These are phyloP conservation scores for Tetrahymena thermophila DNA, from an alignment of 73 alveolate species.

Conservation along the genomic window DNA sequence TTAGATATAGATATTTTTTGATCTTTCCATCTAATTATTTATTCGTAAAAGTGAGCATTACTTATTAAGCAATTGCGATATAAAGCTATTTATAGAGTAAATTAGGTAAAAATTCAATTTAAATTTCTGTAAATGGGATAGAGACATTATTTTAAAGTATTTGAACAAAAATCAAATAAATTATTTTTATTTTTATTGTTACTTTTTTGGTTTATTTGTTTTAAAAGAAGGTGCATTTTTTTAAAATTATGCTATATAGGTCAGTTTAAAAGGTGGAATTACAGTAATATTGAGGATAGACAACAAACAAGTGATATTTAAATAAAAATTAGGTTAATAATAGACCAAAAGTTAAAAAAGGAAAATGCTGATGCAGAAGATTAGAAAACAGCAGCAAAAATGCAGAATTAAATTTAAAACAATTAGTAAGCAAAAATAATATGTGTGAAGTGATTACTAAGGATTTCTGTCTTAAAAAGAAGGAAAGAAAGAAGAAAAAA, in stretches of 20 bases:
- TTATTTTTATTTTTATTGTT: too few species aligned
- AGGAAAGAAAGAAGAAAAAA: not conserved
- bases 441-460: not conserved
- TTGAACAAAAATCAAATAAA: too few species aligned
- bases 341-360: not conserved
- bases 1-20: not conserved
- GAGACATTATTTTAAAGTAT: too few species aligned
- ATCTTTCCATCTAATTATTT: not conserved
- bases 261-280: not conserved
- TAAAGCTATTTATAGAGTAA: not conserved
- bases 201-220: too few species aligned
- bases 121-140: too few species aligned
- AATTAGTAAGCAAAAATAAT: not conserved
- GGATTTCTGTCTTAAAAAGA: not conserved
- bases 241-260: not conserved
- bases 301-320: not conserved
- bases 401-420: not conserved
- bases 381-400: not conserved
- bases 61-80: not conserved
- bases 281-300: not conserved
- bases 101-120: too few species aligned
- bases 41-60: not conserved
- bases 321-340: not conserved
- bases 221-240: too few species aligned
- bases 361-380: not conserved